phyloP scores from a whole-genome alignment of 1,139 yeast species.

The Lizanozyma gosingica region DNA sequence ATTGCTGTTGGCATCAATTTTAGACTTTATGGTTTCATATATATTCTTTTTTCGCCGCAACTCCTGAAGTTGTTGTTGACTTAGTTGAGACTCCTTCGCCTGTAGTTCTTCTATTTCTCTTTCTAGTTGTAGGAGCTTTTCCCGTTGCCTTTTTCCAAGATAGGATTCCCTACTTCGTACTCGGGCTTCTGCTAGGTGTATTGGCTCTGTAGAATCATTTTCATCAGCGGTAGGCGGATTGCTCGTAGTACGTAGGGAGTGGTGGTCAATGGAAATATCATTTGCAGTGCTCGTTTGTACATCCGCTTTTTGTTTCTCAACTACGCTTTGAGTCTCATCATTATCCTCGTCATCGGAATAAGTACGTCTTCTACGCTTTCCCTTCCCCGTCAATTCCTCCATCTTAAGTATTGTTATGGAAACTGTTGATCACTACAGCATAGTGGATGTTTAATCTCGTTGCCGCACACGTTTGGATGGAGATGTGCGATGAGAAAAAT shows the following conservation, averaged over 20 bases:
- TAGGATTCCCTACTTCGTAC: conserved; percentile 14
- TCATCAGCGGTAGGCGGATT: conserved; percentile 1
- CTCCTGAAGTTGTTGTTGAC: not conserved
- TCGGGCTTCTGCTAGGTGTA: conserved; percentile 4
- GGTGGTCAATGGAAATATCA: not conserved
- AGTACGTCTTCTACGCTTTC: conserved; percentile 12
- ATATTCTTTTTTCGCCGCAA: conserved; percentile 36
- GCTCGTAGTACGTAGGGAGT: not conserved
- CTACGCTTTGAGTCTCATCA: conserved; percentile 1
- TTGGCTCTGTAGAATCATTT: not conserved
- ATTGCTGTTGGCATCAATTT: conserved; percentile 29
- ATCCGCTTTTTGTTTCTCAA: not conserved
- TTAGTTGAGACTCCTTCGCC: conserved; percentile 11
- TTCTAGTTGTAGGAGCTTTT: conserved; percentile 15
- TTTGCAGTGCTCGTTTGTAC: not conserved
- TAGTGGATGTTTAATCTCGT: no score
- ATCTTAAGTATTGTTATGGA: no score
- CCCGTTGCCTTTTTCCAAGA: conserved; percentile 24
- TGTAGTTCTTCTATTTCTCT: conserved; percentile 40
- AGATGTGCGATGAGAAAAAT: not conserved
- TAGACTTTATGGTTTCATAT: conserved; percentile 25
- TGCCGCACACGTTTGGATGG: no score
- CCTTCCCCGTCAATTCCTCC: conserved; percentile 11
- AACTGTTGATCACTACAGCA: no score
- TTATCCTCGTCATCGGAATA: conserved; percentile 7